Base-by-base conservation (phyloP, 352 stramenopile species). In the Blastocystis sp. region DNA sequence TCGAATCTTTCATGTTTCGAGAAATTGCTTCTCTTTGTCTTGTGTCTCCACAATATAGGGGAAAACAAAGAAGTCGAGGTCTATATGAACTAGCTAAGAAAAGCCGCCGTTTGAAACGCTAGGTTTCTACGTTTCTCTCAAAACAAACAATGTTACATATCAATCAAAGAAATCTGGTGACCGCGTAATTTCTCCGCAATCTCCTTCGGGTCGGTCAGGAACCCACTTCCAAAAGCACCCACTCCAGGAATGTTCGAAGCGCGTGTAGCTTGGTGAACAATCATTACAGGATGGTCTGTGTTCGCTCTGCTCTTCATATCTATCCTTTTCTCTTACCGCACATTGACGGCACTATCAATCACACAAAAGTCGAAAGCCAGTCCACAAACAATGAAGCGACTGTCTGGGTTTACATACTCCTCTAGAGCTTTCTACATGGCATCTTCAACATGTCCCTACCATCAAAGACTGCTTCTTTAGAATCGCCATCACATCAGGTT, bases 281-380 rank as follows among this genome's bases (percentile, higher is more conserved):
- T 88, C 20, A 76, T 76, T 2, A 53, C 50, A 5, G 70, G 70
- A 26, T 64, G 53, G n/a, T 37, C 20, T 4, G 70, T 81, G 13
- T 65, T 70, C 20, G 73, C 76, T 20, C 59, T 76, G 68, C 9
- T 7, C 24, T 20, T 88, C 50, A 88, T 78, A 20, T 24, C 16
- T 39, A 39, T 41, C 70, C 56, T 3, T 4, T 6, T 54, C 20
- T 20, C 81, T 7, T 70, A 65, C 66, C 43, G 24, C 13, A 65
- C 79, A 1, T 90, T 90, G 76, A 90, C 11, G 26, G 85, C 85
- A 26, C 68, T 87, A 47, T 79, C 85, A 18, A 90, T n/a, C 20
- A 90, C 85, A 43, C 85, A 90, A 39, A 79, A 90, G n/a, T 90
- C 85, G 73, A 90, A 78, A 11, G 85, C 85, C 16, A 90, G 43